phyloP scores from a whole-genome alignment of 169 alveolate species.

The Cryptosporidium parvum region DNA sequence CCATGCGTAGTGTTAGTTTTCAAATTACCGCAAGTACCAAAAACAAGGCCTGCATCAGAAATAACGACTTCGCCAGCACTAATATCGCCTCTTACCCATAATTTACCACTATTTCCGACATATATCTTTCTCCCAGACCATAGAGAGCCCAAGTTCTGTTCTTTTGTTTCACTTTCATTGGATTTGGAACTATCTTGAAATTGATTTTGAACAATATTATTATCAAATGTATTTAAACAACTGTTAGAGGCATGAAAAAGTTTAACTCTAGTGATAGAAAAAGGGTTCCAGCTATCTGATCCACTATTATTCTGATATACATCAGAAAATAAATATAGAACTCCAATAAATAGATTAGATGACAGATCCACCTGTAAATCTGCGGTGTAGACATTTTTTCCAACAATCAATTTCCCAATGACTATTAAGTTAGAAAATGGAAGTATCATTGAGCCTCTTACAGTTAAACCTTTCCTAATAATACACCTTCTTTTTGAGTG shows the following conservation, averaged over 20 bases:
- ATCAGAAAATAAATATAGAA: slow-evolving; percentile 48
- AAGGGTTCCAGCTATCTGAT: slow-evolving; percentile 23
- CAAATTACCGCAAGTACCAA: slow-evolving; percentile 49
- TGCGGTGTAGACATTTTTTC: slow-evolving; percentile 44
- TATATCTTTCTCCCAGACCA: slow-evolving; percentile 61
- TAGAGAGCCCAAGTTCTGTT: slow-evolving; percentile 12
- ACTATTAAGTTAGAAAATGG: slow-evolving; percentile 68
- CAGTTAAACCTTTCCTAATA: slow-evolving; percentile 62
- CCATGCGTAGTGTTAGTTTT: slow-evolving; percentile 68
- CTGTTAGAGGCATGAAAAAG: slow-evolving; percentile 24
- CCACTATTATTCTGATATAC: neutral
- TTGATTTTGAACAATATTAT: neutral
- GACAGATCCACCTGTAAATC: slow-evolving; percentile 64
- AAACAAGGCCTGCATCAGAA: slow-evolving; percentile 55
- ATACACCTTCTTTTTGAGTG: slow-evolving; percentile 48
- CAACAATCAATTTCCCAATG: slow-evolving; percentile 51
- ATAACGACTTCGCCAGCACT: slow-evolving; percentile 45
- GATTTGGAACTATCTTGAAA: neutral
- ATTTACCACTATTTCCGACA: slow-evolving; percentile 53
- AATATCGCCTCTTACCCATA: slow-evolving; percentile 72
- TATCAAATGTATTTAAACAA: slow-evolving; percentile 6
- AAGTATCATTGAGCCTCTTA: slow-evolving; percentile 63
- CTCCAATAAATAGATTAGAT: slow-evolving; percentile 33
- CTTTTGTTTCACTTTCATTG: neutral
- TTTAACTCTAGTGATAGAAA: slow-evolving; percentile 28